Base-by-base conservation (phyloP, 2,329 filamentous ascomycete species). In the Curvularia hawaiiensis region DNA sequence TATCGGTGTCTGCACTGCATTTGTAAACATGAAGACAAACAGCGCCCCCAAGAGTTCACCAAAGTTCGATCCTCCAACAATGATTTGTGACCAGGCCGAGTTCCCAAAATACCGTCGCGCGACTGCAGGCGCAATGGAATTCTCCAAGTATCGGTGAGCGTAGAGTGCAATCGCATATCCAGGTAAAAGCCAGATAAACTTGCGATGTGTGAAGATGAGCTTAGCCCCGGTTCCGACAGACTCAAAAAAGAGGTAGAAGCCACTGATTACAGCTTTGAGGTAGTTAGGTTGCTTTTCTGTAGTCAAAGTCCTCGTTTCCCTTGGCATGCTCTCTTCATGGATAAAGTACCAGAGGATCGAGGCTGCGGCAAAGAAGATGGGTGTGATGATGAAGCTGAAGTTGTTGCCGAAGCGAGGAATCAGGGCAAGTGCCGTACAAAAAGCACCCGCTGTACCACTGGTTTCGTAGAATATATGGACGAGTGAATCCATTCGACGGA, bases 361-460 rank as follows among this genome's bases (percentile, higher is more conserved):
- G n/a, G 78, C 76, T 31, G 73, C 52, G 7, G 72, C 60, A 64
- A 82, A 83, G 69, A 78, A 80, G 31, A 83, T 75, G 0, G 82
- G 81, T 0, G 80, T 81, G 61, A 83, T 77, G 59, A 83, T 76
- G 69, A 83, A 83, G 41, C 80, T 79, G 55, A 78, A 79, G 71
- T 83, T 84, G 71, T 82, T 82, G 38, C 81, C 82, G 12, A 83
- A 76, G 41, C 72, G 70, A 1, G 80, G 80, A 50, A 83, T 82
- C n/a, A 84, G 69, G 10, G 74, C 79, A n/a, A 83, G 74, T 7
- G 79, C 81, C 1, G 80, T 83, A 54, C 75, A 75, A 58, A 83
- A 80, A 4, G 80, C 80, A 31, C 80, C 80, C 5, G 72, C 71
- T 1, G 80, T 83, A 22, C 81, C 81, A 9, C 80, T 75, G n/a